Base-by-base conservation (phyloP, 495 filamentous ascomycete genomes). In the Tricharina praecox region DNA sequence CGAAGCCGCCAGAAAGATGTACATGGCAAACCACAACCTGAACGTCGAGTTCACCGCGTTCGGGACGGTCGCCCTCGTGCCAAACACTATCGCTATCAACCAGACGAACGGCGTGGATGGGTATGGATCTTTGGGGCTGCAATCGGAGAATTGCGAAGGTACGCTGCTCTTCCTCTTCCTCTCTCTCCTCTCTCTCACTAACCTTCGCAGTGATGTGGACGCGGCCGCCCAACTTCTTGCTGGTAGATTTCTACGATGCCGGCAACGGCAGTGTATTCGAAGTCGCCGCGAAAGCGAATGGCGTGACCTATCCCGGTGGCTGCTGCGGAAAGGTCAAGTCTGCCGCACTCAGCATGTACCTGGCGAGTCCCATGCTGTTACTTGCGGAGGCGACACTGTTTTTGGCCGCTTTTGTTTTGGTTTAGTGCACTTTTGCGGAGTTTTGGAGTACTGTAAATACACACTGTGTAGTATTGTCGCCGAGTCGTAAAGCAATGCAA, bases 21-120 rank as follows among this genome's bases (percentile, higher is more conserved):
- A 92, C 50, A 77, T 94, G 65, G 82, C 83, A 49, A 96, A 96
- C 54, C 88, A 96, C 62, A 94, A 94, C 59, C 66, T 93, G 20
- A 92, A 93, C 59, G 64, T 78, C 36, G 71, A 85, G 52, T 66
- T 92, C 25, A 70, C 67, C 26, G 55, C 85, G 33, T 69, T 73
- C 0, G 74, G 75, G 3, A 46, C 68, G 11, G 67, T 63, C 33
- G 60, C 90, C 52, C 62, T 90, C n/a, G 78, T 93, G 47, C 86
- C 87, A 2, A 82, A 86, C 53, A 76, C 71, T 0, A 70, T 75
- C 4, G 51, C 68, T 23, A 58, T 88, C 11, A 75, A 78, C 38
- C 54, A 66, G 32, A 93, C 83, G 5, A 94, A 94, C 61, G 77
- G 67, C 0, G 68, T 66, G 3, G 73, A 64, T 8, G 78, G 79